phyloP scores from a whole-genome alignment of 768 basidiomycete species.

The Lactifluus rugatus region DNA sequence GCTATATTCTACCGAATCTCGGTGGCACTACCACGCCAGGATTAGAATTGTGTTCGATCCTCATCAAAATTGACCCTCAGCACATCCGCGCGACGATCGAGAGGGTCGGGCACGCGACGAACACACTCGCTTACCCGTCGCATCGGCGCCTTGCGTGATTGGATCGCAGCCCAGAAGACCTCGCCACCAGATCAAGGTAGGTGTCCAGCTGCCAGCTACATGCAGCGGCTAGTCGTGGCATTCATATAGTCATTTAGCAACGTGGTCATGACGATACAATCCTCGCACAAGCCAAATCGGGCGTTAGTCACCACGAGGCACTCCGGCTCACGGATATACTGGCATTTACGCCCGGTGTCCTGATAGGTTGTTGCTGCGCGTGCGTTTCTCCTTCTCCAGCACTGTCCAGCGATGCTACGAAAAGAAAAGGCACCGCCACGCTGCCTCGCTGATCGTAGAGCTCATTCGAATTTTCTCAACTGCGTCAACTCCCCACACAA shows the following conservation, averaged over 20 bases:
- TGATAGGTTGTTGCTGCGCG: conserved; percentile 40
- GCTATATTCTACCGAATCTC: conserved; percentile 21
- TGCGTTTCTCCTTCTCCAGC: not conserved
- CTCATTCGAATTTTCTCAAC: conserved; percentile 43
- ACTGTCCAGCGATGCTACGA: not conserved
- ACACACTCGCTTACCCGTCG: conserved; percentile 30
- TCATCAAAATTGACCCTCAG: conserved; percentile 36
- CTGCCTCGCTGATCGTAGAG: no score
- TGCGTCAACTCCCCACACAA: conserved; percentile 35
- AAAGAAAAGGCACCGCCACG: not conserved
- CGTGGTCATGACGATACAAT: conserved; percentile 40
- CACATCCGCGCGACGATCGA: conserved; percentile 39
- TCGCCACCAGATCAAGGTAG: conserved; percentile 35
- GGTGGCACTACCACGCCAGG: conserved; percentile 37
- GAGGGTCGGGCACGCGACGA: conserved; percentile 45
- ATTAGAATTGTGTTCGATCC: conserved; percentile 37
- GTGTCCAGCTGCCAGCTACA: conserved; percentile 38
- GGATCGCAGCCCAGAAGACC: conserved; percentile 42
- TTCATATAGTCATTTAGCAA: conserved; percentile 41
- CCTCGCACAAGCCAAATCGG: conserved; percentile 37
- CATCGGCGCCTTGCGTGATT: conserved; percentile 43
- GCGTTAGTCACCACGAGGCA: conserved; percentile 47
- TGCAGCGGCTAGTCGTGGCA: conserved; percentile 21
- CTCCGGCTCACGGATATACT: conserved; percentile 37
- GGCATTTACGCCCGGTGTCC: conserved; percentile 38